These are phyloP conservation scores for Ogataea nitratoaversa DNA, from an alignment of 805 yeast genomes.

Conservation along the genomic window DNA sequence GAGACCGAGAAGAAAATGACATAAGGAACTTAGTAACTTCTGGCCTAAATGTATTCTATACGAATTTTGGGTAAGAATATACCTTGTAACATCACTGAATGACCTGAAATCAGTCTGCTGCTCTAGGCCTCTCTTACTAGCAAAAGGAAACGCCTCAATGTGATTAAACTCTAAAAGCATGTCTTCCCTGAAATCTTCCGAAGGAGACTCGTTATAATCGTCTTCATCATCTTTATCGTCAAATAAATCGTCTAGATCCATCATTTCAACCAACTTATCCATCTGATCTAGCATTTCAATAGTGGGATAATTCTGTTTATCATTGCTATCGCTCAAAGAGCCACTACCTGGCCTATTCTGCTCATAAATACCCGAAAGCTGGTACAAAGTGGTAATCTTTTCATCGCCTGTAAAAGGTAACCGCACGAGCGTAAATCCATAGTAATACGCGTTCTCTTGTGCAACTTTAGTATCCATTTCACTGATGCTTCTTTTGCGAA, in stretches of 20 bases:
- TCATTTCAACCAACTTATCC: constrained; percentile 39
- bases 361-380: constrained; percentile 32
- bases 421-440: constrained; percentile 47
- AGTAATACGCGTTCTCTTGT: constrained; percentile 20
- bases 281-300: constrained; percentile 37
- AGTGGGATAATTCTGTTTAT: constrained; percentile 30
- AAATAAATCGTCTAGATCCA: constrained; percentile 36
- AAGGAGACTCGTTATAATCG: too few relatives aligned
- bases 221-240: constrained; percentile 18
- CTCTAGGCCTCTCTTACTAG: constrained; percentile 13
- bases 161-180: constrained; percentile 19
- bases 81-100: constrained; percentile 13
- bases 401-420: constrained; percentile 78
- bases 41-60: constrained; percentile 18
- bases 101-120: constrained; percentile 1
- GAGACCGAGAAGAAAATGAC: constrained; percentile 4
- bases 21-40: constrained; percentile 5
- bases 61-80: constrained; percentile 17
- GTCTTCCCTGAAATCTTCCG: constrained; percentile 12
- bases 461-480: constrained; percentile 14
- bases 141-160: constrained; percentile 15
- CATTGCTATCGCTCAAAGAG: constrained; percentile 19
- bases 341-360: constrained; percentile 2
- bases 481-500: constrained; percentile 23
- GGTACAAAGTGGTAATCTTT: constrained; percentile 48